A percentile compares a stretch with the other conserved stretches of the same genome.
phyloP scores from a whole-genome alignment of 2,329 filamentous ascomycete genomes.

The Alternaria incomplexa region DNA sequence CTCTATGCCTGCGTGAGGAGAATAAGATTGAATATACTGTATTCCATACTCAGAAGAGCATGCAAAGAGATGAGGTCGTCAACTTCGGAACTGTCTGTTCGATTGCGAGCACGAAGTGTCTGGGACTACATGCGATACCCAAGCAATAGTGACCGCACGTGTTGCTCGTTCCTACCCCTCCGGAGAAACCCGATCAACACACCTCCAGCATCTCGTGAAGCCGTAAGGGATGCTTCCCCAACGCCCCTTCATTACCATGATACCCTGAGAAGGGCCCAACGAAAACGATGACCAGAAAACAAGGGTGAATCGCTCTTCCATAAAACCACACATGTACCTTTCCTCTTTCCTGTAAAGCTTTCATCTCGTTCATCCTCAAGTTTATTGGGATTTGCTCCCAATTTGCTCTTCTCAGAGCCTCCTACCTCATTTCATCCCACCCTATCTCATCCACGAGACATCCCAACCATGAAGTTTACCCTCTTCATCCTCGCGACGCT shows the following conservation, averaged over 20 bases:
- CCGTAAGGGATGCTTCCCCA: not conserved
- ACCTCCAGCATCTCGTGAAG: not conserved
- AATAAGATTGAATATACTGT: not conserved
- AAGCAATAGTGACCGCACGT: not conserved
- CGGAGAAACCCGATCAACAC: not conserved
- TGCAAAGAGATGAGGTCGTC: not conserved
- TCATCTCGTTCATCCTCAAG: not conserved
- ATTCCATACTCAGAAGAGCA: not conserved
- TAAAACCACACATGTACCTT: not conserved
- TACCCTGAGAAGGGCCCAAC: not conserved
- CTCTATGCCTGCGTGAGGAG: not conserved
- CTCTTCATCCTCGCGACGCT: not conserved
- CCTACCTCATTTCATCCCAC: not conserved
- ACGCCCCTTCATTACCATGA: not conserved
- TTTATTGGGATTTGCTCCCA: not conserved
- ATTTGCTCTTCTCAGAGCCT: not conserved
- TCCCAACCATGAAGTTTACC: slow-evolving; percentile 1
- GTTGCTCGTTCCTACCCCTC: not conserved
- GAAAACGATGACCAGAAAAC: not conserved
- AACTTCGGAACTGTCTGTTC: not conserved
- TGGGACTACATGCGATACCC: not conserved
- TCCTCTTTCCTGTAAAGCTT: not conserved
- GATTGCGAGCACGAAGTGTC: not conserved
- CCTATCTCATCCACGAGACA: not conserved
- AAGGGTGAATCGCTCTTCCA: not conserved